Conservation (phyloP, 257 asterid species). For the Capsicum chinense region DNA sequence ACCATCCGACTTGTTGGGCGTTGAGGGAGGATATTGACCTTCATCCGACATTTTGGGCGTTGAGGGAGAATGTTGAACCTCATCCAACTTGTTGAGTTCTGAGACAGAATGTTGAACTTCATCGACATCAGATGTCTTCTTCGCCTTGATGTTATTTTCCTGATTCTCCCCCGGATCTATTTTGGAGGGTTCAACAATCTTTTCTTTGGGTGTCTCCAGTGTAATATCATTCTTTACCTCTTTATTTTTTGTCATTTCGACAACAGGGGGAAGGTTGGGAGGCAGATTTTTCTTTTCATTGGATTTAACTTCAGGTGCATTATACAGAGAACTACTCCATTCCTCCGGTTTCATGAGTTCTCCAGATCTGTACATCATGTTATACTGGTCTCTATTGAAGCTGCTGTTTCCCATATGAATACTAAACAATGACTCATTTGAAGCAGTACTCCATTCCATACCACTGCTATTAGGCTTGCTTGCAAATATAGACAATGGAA, state of each 20-base stretch:
- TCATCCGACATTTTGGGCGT: slow-evolving; percentile 35
- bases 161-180: not conserved
- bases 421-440: slow-evolving; percentile 89
- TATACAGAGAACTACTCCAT: slow-evolving; percentile 34
- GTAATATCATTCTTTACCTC: slow-evolving; percentile 43
- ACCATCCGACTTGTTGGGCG: slow-evolving; percentile 33
- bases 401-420: slow-evolving; percentile 81
- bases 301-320: slow-evolving; percentile 41
- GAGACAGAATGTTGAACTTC: slow-evolving; percentile 36
- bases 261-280: slow-evolving; percentile 56
- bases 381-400: slow-evolving; percentile 55
- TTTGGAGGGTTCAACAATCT: slow-evolving; percentile 31
- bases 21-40: too few relatives aligned
- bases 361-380: slow-evolving; percentile 52
- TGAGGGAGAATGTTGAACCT: slow-evolving; percentile 34
- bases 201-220: slow-evolving; percentile 43
- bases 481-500: slow-evolving; percentile 73
- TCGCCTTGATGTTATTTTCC: slow-evolving; percentile 34
- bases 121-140: slow-evolving; percentile 15
- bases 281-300: slow-evolving; percentile 43
- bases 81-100: slow-evolving; percentile 33
- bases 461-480: slow-evolving; percentile 45
- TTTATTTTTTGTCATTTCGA: slow-evolving; percentile 49
- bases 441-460: slow-evolving; percentile 77
- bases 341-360: slow-evolving; percentile 56